phyloP scores from a whole-genome alignment of 2,329 filamentous ascomycete genomes.

The Mycogone perniciosa region DNA sequence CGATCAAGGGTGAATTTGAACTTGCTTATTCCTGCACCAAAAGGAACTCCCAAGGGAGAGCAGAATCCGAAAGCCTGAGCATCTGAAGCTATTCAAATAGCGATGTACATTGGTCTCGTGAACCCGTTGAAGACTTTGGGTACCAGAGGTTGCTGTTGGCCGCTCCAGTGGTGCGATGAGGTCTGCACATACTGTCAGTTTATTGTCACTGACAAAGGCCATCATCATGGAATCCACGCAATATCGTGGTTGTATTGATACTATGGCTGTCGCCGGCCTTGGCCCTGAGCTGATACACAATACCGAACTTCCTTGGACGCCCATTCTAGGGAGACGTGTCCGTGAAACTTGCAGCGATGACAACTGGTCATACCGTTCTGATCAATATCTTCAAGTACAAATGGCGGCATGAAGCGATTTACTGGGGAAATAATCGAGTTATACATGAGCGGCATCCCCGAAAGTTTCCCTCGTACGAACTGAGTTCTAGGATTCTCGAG shows the following conservation, averaged over 20 bases:
- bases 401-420: slow-evolving; percentile 18
- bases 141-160: neutral
- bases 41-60: neutral
- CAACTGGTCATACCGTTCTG: slow-evolving; percentile 19
- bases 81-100: slow-evolving; percentile 6
- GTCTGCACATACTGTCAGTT: slow-evolving; percentile 21
- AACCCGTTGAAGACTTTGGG: neutral
- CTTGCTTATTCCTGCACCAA: neutral
- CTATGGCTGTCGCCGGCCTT: slow-evolving; percentile 7
- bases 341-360: slow-evolving; percentile 10
- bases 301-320: slow-evolving; percentile 14
- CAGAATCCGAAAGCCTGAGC: neutral
- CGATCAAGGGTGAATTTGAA: no score
- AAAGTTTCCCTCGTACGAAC: slow-evolving; percentile 21
- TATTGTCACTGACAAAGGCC: neutral
- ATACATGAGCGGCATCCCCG: slow-evolving; percentile 20
- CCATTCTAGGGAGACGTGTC: slow-evolving; percentile 14
- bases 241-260: neutral
- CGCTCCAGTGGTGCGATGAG: slow-evolving; percentile 9
- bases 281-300: neutral
- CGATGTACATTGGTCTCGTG: slow-evolving; percentile 3
- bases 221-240: neutral
- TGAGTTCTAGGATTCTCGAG: slow-evolving; percentile 25
- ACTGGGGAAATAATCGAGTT: slow-evolving; percentile 19
- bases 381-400: slow-evolving; percentile 28